These are phyloP conservation scores for Aspergillus brunneoviolaceus DNA, from an alignment of 2,329 filamentous ascomycete genomes.

Conservation along the genomic window DNA sequence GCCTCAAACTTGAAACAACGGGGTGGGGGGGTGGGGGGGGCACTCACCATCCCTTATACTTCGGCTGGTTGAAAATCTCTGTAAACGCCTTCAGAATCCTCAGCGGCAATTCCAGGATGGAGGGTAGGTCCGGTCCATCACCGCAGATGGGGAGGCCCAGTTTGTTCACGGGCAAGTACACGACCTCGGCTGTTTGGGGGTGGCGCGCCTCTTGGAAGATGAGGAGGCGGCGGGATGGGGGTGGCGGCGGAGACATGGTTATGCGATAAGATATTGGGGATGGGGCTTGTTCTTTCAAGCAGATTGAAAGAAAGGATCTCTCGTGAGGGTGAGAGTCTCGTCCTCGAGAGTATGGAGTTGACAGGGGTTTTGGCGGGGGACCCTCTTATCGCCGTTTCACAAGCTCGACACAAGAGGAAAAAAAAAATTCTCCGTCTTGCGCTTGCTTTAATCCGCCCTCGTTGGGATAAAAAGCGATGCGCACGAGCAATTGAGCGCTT, in stretches of 20 bases:
- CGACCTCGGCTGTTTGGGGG: slow-evolving; percentile 27
- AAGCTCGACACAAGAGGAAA: neutral
- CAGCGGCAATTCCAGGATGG: slow-evolving; percentile 36
- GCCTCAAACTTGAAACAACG: neutral
- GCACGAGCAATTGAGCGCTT: neutral
- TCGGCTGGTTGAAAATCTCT: slow-evolving; percentile 40
- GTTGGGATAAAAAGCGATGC: neutral
- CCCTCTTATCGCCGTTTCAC: neutral
- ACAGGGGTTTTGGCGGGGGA: neutral
- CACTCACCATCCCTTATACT: slow-evolving; percentile 40
- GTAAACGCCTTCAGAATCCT: slow-evolving; percentile 37
- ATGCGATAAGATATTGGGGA: neutral
- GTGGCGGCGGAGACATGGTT: slow-evolving; percentile 4
- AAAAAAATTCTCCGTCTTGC: neutral
- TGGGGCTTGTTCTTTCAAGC: neutral
- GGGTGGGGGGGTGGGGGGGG: too few relatives aligned
- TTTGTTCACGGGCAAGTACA: slow-evolving; percentile 38
- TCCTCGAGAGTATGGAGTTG: neutral
- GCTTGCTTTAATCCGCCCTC: neutral
- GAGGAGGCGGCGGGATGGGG: slow-evolving; percentile 30
- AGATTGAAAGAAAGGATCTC: neutral
- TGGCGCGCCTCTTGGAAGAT: slow-evolving; percentile 41
- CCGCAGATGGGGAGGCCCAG: slow-evolving; percentile 38
- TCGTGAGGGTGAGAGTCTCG: neutral
- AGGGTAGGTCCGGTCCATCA: slow-evolving; percentile 32